These are phyloP conservation scores for Trichoderma sp. DNA, from an alignment of 2,329 filamentous ascomycete species.

Conservation along the genomic window DNA sequence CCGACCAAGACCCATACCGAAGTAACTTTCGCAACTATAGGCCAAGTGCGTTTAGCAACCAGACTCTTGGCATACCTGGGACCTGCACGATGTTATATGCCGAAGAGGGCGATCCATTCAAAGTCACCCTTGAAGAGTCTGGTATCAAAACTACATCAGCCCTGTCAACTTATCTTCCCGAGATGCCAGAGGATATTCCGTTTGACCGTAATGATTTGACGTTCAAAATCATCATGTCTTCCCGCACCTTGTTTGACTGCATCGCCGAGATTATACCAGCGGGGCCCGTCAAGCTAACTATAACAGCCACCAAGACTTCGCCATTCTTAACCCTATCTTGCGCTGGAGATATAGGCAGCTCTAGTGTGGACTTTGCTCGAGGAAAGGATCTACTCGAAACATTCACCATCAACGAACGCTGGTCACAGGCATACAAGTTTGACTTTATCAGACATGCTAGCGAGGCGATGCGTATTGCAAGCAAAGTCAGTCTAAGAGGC, in stretches of 20 bases:
- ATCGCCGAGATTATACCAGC: constrained; percentile 68
- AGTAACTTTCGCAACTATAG: constrained; percentile 62
- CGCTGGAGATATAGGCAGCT: constrained; percentile 55
- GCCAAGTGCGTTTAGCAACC: constrained; percentile 76
- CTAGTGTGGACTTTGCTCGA: constrained; percentile 64
- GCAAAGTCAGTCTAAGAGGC: constrained; percentile 85
- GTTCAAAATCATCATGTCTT: constrained; percentile 94
- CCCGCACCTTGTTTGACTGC: constrained; percentile 68
- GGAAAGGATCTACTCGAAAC: constrained; percentile 71
- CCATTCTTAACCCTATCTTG: constrained; percentile 75
- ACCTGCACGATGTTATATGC: constrained; percentile 82
- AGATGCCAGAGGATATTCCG: constrained; percentile 76
- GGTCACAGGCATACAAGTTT: constrained; percentile 80
- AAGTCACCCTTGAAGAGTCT: constrained; percentile 80
- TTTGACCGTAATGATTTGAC: constrained; percentile 76
- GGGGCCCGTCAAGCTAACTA: constrained; percentile 68
- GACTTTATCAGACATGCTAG: constrained; percentile 79
- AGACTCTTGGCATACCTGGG: constrained; percentile 77
- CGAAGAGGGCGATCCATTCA: constrained; percentile 72
- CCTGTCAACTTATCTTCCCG: constrained; percentile 81
- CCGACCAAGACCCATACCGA: constrained; percentile 59
- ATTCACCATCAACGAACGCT: constrained; percentile 60
- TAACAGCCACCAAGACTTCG: constrained; percentile 61
- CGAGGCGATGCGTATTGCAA: constrained; percentile 89
- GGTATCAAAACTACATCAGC: constrained; percentile 88